Evolutionary conservation across 2,329 filamentous ascomycete genomes (phyloP).

Genomic region (Diaporthe longicolla): DNA sequence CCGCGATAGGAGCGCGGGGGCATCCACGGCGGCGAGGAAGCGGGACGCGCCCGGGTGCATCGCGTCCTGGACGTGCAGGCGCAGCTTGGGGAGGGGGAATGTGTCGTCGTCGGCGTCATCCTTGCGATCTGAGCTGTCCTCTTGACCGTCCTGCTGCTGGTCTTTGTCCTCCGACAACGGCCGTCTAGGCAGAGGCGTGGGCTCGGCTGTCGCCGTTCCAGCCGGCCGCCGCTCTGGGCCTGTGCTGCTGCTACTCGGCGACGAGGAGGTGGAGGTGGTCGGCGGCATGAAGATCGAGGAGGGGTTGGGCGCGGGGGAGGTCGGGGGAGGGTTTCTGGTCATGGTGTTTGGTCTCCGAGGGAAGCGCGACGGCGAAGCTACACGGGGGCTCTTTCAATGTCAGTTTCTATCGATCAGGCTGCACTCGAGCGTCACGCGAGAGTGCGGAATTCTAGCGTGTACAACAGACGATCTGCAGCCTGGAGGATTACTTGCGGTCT

Average conservation of each 20-base stretch:
- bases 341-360: constrained; percentile 6
- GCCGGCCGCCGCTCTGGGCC: constrained; percentile 40
- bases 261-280: constrained; percentile 42
- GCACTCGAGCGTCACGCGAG: background rate
- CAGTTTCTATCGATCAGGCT: background rate
- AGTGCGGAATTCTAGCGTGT: background rate
- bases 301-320: constrained; percentile 51
- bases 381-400: background rate
- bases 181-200: constrained; percentile 44
- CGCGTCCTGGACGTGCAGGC: constrained; percentile 72
- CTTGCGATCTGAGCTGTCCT: background rate
- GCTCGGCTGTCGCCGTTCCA: constrained; percentile 36
- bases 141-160: background rate
- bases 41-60: constrained; percentile 70
- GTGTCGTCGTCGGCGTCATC: constrained; percentile 30
- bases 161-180: background rate
- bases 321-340: constrained; percentile 45
- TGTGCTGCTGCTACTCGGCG: constrained; percentile 21
- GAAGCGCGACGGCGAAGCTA: no score
- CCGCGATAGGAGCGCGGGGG: constrained; percentile 71
- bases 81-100: constrained; percentile 68
- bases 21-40: constrained; percentile 78
- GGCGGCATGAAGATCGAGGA: constrained; percentile 50
- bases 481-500: no score
- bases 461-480: background rate